Evolutionary conservation across 768 basidiomycete species (phyloP).

Genomic region (Rickenella mellea): DNA sequence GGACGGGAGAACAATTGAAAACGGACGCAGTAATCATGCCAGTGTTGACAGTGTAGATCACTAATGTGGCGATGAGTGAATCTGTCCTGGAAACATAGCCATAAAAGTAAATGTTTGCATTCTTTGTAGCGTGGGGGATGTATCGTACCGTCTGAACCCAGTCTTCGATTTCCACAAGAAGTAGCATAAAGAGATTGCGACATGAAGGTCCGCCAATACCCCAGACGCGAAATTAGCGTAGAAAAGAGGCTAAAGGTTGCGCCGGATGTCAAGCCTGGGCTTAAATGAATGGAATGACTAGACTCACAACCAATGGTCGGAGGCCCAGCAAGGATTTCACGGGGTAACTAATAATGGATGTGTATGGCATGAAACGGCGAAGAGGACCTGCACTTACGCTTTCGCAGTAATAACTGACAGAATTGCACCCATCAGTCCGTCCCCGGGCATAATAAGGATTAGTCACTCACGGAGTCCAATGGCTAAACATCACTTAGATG

Average conservation of each 20-base stretch:
- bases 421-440: background rate
- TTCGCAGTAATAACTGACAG: conserved; percentile 41
- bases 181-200: conserved; percentile 40
- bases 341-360: conserved; percentile 23
- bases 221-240: conserved; percentile 43
- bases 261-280: background rate
- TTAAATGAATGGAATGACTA: background rate
- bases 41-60: conserved; percentile 46
- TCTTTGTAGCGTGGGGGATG: background rate
- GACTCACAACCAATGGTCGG: conserved; percentile 27
- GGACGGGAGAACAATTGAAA: background rate
- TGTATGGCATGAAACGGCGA: conserved; percentile 1
- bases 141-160: conserved; percentile 35
- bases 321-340: conserved; percentile 28
- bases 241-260: conserved; percentile 30
- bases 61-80: conserved; percentile 34
- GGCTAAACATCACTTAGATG: conserved; percentile 1
- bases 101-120: background rate
- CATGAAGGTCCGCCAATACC: conserved; percentile 40
- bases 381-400: conserved; percentile 27
- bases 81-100: conserved; percentile 32
- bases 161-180: conserved; percentile 39
- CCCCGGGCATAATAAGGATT: conserved; percentile 17
- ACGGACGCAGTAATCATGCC: conserved; percentile 32
- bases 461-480: conserved; percentile 26